Base-by-base conservation (phyloP, 179 eudicot genomes). In the Heliamphora pulchella region DNA sequence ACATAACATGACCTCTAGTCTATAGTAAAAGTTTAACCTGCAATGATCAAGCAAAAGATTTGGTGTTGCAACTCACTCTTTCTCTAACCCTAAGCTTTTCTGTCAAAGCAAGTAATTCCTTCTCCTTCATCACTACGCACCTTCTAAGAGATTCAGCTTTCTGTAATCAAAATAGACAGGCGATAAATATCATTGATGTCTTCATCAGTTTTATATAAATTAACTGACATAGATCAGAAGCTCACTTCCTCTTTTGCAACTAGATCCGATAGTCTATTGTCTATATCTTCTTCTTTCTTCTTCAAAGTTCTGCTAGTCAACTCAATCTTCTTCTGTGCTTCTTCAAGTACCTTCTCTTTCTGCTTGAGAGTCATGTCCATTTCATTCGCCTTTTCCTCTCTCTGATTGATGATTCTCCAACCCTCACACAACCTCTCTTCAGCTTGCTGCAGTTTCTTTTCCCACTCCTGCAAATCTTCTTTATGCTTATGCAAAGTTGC, bases 381-480 rank as follows among this genome's bases (percentile, higher is more conserved):
- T 83, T 87, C 91, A 79, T 88, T 87, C 71, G 84, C 82, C 78
- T 86, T 89, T 68, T 94, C 93, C 86, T 96, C 97, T 81, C 90
- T 88, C 77, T 87, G 86, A 80, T 85, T 87, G 31, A 89, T 82
- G 62, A 79, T 77, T 82, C 97, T 91, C 74, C 95, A 84, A 76
- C 84, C 85, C 81, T 89, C 91, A 79, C 88, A 85, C 20, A 94
- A 82, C 79, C 88, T 89, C 84, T 88, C 91, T 87, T 96, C 98
- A 39, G 85, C 86, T 79, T 91, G 97, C 80, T 94, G 97, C 75
- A 96, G 83, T 71, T 89, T 92, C 78, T 82, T 90, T 86, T 94
- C 99, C 99, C 97, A 91, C 54, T 89, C 91, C 50, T 75, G 75
- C 82, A 94, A 57, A 84, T 91, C 99, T 75, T 90, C 85, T 83